Conservation (phyloP, 768 basidiomycete species). For the Coprinopsis cinerea region DNA sequence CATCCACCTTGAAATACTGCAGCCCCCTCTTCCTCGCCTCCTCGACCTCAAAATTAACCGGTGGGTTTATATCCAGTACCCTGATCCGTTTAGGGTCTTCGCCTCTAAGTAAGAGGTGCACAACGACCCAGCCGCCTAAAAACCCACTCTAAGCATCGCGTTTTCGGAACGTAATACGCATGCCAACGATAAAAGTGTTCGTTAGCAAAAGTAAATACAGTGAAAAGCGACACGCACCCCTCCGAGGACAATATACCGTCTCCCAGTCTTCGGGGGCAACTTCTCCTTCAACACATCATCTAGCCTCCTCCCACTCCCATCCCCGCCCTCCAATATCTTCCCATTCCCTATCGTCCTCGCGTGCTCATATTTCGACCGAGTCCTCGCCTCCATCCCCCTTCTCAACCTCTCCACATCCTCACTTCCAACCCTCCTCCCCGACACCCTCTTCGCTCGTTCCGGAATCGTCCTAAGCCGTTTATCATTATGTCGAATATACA, state of each 20-base stretch:
- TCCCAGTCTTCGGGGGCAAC: conserved; percentile 63
- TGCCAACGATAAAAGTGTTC: neutral
- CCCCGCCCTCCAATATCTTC: too few species aligned
- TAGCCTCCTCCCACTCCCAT: conserved; percentile 25
- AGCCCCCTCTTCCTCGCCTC: conserved; percentile 47
- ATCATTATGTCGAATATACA: conserved; percentile 45
- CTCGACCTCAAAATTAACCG: conserved; percentile 50
- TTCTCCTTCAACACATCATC: conserved; percentile 28
- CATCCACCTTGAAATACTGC: conserved; percentile 52
- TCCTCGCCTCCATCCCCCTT: conserved; percentile 26
- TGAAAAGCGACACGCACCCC: conserved; percentile 42
- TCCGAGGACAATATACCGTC: conserved; percentile 71
- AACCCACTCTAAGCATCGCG: conserved; percentile 52
- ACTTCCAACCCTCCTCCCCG: conserved; percentile 38
- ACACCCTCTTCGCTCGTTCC: conserved; percentile 38
- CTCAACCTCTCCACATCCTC: conserved; percentile 35
- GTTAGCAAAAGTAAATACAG: neutral
- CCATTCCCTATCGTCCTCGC: too few species aligned
- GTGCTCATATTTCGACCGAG: conserved; percentile 12
- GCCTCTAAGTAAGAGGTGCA: conserved; percentile 61
- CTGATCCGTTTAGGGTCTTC: conserved; percentile 63
- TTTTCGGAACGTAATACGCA: neutral
- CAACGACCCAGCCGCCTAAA: conserved; percentile 72
- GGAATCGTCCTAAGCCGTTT: conserved; percentile 46
- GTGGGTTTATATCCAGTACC: conserved; percentile 53